A percentile compares a stretch with the other conserved stretches of the same genome.
These are phyloP conservation scores for Niveomyces coronatus DNA, from an alignment of 2,329 filamentous ascomycete genomes.

Conservation along the genomic window DNA sequence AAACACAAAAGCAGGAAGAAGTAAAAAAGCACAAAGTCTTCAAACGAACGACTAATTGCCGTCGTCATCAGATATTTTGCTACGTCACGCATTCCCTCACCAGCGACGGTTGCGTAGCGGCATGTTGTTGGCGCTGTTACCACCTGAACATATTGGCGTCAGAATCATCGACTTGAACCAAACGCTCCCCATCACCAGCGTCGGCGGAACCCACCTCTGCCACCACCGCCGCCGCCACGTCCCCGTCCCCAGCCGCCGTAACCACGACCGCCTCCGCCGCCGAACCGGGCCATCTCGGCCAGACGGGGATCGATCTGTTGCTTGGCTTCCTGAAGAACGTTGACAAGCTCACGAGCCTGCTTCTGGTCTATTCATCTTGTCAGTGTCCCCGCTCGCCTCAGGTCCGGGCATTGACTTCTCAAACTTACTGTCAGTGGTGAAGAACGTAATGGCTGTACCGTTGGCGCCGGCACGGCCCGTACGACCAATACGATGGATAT, in stretches of 20 bases:
- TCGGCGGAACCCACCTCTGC: conserved; percentile 37
- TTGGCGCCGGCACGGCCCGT: conserved; percentile 90
- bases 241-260: conserved; percentile 63
- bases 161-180: conserved; percentile 16
- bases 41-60: no score
- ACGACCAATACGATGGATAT: conserved; percentile 93
- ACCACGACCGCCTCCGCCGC: conserved; percentile 69
- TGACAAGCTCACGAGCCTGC: conserved; percentile 93
- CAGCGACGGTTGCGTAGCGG: conserved; percentile 41
- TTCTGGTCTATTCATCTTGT: conserved; percentile 59
- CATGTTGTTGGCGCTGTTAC: conserved; percentile 40
- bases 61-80: conserved; percentile 4
- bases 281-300: conserved; percentile 89
- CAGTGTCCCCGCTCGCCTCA: conserved; percentile 17
- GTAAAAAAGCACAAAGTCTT: conserved; percentile 8
- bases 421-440: conserved; percentile 97
- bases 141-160: conserved; percentile 23
- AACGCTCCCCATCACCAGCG: conserved; percentile 15
- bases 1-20: conserved; percentile 4
- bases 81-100: conserved; percentile 25
- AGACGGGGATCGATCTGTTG: conserved; percentile 96
- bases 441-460: conserved; percentile 95
- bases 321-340: conserved; percentile 85
- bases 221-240: conserved; percentile 39
- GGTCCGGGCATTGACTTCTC: neutral